A percentile compares a stretch with the other conserved stretches of the same genome.
Evolutionary conservation across 73 alveolate genomes (phyloP).

Genomic region (Paramecium tetraurelia): DNA sequence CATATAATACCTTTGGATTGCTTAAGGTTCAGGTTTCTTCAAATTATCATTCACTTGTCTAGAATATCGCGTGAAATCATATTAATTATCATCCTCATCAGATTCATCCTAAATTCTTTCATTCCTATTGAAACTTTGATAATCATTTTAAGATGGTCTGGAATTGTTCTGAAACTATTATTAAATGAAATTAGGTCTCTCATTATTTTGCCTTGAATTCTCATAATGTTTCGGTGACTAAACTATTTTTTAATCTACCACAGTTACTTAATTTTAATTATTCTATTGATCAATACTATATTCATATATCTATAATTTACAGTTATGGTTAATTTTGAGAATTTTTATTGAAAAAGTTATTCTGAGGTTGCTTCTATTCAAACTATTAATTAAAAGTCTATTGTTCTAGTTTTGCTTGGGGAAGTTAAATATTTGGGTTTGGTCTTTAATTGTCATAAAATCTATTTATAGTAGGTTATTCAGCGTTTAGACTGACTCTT

Average conservation of each 20-base stretch:
- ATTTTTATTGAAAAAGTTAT: neutral
- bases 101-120: neutral
- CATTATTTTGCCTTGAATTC: neutral
- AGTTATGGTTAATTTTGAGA: neutral
- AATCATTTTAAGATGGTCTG: neutral
- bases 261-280: neutral
- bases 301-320: neutral
- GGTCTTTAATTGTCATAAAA: neutral
- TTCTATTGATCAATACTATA: neutral
- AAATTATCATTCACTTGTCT: neutral
- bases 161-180: neutral
- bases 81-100: neutral
- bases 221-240: neutral
- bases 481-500: neutral
- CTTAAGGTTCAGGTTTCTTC: neutral
- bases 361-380: neutral
- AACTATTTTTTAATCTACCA: neutral
- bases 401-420: neutral
- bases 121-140: neutral
- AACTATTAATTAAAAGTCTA: neutral
- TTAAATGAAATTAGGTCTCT: neutral
- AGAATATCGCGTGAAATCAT: neutral
- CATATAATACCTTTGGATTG: neutral
- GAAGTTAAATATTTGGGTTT: neutral
- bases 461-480: neutral